These are phyloP conservation scores for Phytophthora capsici DNA, from an alignment of 352 stramenopile species.

Conservation along the genomic window DNA sequence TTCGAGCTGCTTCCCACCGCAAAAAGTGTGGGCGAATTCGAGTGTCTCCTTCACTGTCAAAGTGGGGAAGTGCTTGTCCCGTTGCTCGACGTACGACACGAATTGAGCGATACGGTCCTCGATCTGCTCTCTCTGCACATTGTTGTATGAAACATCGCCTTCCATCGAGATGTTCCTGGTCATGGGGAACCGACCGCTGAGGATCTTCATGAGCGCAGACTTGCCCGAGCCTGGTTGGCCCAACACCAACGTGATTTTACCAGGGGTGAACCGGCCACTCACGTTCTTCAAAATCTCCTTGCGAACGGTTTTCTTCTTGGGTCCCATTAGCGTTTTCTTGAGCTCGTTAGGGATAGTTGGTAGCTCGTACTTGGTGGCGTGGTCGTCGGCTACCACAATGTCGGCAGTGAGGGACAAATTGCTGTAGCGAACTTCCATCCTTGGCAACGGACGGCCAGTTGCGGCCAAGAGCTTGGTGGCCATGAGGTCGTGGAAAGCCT, in stretches of 20 bases:
- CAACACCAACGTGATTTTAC: slow-evolving; percentile 21
- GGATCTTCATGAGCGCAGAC: slow-evolving; percentile 40
- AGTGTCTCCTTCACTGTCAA: slow-evolving; percentile 62
- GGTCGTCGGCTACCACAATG: slow-evolving; percentile 18
- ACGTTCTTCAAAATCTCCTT: slow-evolving; percentile 24
- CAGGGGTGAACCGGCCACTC: slow-evolving; percentile 18
- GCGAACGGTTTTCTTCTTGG: slow-evolving; percentile 27
- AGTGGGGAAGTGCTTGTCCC: slow-evolving; percentile 54
- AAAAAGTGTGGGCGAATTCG: slow-evolving; percentile 44
- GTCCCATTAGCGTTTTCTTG: slow-evolving; percentile 33
- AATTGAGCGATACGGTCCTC: slow-evolving; percentile 35
- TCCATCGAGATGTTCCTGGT: slow-evolving; percentile 20
- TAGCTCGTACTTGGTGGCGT: slow-evolving; percentile 19
- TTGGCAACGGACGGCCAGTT: slow-evolving; percentile 28
- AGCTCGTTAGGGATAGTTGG: slow-evolving; percentile 26
- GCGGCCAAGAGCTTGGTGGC: slow-evolving; percentile 25
- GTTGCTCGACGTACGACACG: slow-evolving; percentile 52
- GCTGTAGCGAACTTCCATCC: slow-evolving; percentile 20
- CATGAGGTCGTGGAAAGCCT: slow-evolving; percentile 32
- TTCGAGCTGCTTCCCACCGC: slow-evolving; percentile 25
- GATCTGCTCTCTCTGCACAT: slow-evolving; percentile 6
- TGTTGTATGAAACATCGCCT: slow-evolving; percentile 16
- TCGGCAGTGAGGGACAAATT: slow-evolving; percentile 18
- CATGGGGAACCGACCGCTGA: slow-evolving; percentile 25
- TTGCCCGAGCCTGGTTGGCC: slow-evolving; percentile 18